Evolutionary conservation across 139 green algal species (phyloP).

Genomic region (Chlamydomonas incerta): DNA sequence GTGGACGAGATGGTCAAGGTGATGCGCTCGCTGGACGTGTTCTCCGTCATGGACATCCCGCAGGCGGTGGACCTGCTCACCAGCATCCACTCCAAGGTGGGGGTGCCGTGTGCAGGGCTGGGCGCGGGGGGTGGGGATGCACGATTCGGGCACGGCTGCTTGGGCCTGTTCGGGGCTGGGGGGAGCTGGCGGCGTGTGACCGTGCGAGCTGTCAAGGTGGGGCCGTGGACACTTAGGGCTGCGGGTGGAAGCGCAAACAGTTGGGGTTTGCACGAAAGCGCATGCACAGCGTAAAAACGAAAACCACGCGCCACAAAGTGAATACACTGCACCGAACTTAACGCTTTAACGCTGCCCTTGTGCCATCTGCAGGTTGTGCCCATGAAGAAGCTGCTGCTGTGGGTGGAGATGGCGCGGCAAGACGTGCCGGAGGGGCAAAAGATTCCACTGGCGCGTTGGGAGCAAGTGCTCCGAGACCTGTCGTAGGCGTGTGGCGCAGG

Average conservation of each 20-base stretch:
- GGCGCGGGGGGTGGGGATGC: constrained; percentile 50
- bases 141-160: too few relatives aligned
- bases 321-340: too few relatives aligned
- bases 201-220: too few relatives aligned
- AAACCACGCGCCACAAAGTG: too few relatives aligned
- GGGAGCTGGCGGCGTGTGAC: too few relatives aligned
- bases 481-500: too few relatives aligned
- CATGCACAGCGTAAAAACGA: too few relatives aligned
- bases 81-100: constrained; percentile 38
- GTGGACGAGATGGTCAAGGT: constrained; percentile 81
- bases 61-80: constrained; percentile 62
- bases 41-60: constrained; percentile 63
- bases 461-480: constrained; percentile 71
- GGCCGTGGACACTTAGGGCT: too few relatives aligned
- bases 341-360: neutral
- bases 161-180: too few relatives aligned
- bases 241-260: too few relatives aligned
- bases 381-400: constrained; percentile 97
- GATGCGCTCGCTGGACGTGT: constrained; percentile 74
- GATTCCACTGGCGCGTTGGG: constrained; percentile 67
- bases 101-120: constrained; percentile 50
- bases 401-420: constrained; percentile 93
- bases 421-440: constrained; percentile 40
- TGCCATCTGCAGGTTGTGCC: constrained; percentile 69
- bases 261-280: too few relatives aligned